Evolutionary conservation across 805 yeast genomes (phyloP).

Genomic region (Nakazawaea laoshanensis): DNA sequence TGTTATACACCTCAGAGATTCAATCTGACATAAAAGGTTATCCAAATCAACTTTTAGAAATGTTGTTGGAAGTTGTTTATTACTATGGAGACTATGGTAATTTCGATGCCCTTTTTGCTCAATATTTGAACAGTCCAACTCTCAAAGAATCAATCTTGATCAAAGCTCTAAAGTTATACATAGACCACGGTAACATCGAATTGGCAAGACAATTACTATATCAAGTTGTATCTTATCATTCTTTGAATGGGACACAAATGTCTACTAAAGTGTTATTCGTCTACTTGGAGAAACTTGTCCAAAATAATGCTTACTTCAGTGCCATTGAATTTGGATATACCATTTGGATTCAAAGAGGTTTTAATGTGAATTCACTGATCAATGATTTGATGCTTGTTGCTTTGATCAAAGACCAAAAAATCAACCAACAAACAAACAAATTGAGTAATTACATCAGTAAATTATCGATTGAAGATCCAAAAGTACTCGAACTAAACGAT

Average conservation of each 20-base stretch:
- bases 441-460: slow-evolving; percentile 4
- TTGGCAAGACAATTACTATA: slow-evolving; percentile 10
- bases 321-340: slow-evolving; percentile 7
- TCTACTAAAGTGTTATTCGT: slow-evolving; percentile 1
- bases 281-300: background rate
- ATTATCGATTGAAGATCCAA: slow-evolving; percentile 1
- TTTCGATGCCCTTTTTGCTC: slow-evolving; percentile 8
- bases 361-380: slow-evolving; percentile 1
- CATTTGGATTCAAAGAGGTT: slow-evolving; percentile 5
- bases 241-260: slow-evolving; percentile 1
- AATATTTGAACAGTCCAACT: slow-evolving; percentile 3
- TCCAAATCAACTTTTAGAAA: slow-evolving; percentile 6
- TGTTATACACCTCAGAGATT: slow-evolving; percentile 7
- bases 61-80: slow-evolving; percentile 8
- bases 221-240: slow-evolving; percentile 5
- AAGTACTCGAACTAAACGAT: slow-evolving; percentile 4
- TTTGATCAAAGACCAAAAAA: background rate
- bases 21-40: slow-evolving; percentile 6
- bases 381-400: slow-evolving; percentile 4
- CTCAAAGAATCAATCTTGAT: slow-evolving; percentile 3
- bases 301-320: slow-evolving; percentile 1
- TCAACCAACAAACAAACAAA: slow-evolving; percentile 1
- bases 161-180: slow-evolving; percentile 5
- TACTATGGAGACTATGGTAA: slow-evolving; percentile 4
- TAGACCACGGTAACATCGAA: slow-evolving; percentile 6